These are phyloP conservation scores for Pleurotus ostreatus DNA, from an alignment of 768 basidiomycete genomes.

Conservation along the genomic window DNA sequence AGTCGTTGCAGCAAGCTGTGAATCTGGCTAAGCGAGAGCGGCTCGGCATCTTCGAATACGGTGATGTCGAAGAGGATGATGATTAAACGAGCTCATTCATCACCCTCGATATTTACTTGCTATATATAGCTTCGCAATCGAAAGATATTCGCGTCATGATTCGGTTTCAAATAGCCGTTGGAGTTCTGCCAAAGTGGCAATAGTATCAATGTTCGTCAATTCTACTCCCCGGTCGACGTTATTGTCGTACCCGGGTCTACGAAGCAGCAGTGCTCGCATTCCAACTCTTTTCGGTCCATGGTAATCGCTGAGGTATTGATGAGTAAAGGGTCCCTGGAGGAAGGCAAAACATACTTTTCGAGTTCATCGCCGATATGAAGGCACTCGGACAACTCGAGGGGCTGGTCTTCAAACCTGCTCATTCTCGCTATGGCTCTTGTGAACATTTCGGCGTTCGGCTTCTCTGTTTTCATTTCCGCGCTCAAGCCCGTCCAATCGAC, in stretches of 20 bases:
- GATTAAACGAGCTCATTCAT: constrained; percentile 13
- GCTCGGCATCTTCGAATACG: constrained; percentile 85
- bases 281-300: constrained; percentile 53
- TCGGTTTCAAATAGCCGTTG: not conserved
- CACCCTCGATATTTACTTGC: too few relatives aligned
- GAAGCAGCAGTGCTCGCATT: constrained; percentile 53
- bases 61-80: constrained; percentile 87
- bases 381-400: constrained; percentile 36
- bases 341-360: constrained; percentile 40
- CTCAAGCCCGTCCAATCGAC: constrained; percentile 62
- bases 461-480: constrained; percentile 66
- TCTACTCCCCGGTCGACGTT: constrained; percentile 35
- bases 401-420: constrained; percentile 12
- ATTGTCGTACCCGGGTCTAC: constrained; percentile 41
- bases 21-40: constrained; percentile 69
- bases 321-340: too few relatives aligned
- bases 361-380: constrained; percentile 80
- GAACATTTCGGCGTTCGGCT: constrained; percentile 63
- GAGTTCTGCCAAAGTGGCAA: not conserved
- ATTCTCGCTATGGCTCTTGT: constrained; percentile 22
- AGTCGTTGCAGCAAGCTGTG: constrained; percentile 59
- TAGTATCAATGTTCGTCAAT: not conserved
- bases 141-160: not conserved
- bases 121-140: too few relatives aligned
- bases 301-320: constrained; percentile 52